phyloP scores from a whole-genome alignment of 1,284 basidiomycete genomes.

The Pascua guehoae region DNA sequence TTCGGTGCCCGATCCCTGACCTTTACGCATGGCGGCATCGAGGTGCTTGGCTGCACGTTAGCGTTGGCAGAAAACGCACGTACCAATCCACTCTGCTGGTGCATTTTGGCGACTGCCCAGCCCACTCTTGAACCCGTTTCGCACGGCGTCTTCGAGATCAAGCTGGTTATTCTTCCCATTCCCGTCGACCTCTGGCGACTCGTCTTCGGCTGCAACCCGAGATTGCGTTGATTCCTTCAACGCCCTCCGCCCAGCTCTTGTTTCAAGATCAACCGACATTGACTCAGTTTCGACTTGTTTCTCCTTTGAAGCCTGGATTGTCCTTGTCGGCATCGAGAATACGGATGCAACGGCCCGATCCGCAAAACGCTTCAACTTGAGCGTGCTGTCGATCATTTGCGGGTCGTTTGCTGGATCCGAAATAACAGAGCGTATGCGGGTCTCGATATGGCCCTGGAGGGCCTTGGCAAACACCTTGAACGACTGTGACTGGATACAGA shows the following conservation, averaged over 20 bases:
- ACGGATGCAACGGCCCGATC: slow-evolving; percentile 56
- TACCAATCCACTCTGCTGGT: slow-evolving; percentile 82
- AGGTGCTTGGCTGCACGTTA: slow-evolving; percentile 69
- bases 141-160: slow-evolving; percentile 48
- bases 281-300: not conserved
- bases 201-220: not conserved
- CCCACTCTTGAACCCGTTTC: slow-evolving; percentile 73
- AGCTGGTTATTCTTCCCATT: slow-evolving; percentile 17
- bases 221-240: not conserved
- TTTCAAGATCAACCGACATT: not conserved
- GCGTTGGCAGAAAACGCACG: not conserved
- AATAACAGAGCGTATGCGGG: slow-evolving; percentile 33
- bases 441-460: slow-evolving; percentile 58
- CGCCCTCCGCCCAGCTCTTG: slow-evolving; percentile 17
- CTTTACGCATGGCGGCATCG: slow-evolving; percentile 78
- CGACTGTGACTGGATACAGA: slow-evolving; percentile 61
- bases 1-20: slow-evolving; percentile 71
- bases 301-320: slow-evolving; percentile 1
- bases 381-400: slow-evolving; percentile 70
- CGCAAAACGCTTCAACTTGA: slow-evolving; percentile 65
- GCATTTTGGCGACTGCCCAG: slow-evolving; percentile 79
- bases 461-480: slow-evolving; percentile 59
- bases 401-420: slow-evolving; percentile 57
- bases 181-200: not conserved
- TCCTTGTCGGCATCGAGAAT: slow-evolving; percentile 50